Evolutionary conservation across 2,329 filamentous ascomycete species (phyloP).

Genomic region (Neopestalotiopsis clavispora): DNA sequence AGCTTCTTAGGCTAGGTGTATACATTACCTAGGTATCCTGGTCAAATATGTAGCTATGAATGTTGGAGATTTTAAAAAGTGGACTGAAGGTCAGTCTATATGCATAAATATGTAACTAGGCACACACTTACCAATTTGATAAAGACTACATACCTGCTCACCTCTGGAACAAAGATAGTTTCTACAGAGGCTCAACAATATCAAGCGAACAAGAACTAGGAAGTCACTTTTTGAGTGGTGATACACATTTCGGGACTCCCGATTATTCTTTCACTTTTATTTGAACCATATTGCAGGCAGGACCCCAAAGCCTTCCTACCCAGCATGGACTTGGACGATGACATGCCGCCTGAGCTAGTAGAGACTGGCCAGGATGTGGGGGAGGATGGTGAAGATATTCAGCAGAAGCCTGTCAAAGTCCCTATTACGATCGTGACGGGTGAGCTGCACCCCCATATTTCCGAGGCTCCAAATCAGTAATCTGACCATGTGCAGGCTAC

Average conservation of each 20-base stretch:
- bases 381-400: slow-evolving; percentile 41
- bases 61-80: background rate
- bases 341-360: slow-evolving; percentile 69
- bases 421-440: slow-evolving; percentile 87
- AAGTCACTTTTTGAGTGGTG: background rate
- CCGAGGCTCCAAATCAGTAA: background rate
- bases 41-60: background rate
- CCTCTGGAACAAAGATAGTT: background rate
- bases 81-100: background rate
- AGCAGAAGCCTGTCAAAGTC: slow-evolving; percentile 67
- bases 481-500: slow-evolving; percentile 66
- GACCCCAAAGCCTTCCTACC: background rate
- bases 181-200: background rate
- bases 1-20: background rate
- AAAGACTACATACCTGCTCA: background rate
- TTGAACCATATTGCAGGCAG: background rate
- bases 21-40: background rate
- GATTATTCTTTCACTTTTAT: background rate
- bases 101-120: background rate
- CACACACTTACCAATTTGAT: background rate
- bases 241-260: background rate
- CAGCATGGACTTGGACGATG: slow-evolving; percentile 68
- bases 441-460: slow-evolving; percentile 33
- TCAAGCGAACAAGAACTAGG: background rate
- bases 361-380: slow-evolving; percentile 43